Evolutionary conservation across 345 rosid genomes (phyloP).

Genomic region (Pistacia atlantica): DNA sequence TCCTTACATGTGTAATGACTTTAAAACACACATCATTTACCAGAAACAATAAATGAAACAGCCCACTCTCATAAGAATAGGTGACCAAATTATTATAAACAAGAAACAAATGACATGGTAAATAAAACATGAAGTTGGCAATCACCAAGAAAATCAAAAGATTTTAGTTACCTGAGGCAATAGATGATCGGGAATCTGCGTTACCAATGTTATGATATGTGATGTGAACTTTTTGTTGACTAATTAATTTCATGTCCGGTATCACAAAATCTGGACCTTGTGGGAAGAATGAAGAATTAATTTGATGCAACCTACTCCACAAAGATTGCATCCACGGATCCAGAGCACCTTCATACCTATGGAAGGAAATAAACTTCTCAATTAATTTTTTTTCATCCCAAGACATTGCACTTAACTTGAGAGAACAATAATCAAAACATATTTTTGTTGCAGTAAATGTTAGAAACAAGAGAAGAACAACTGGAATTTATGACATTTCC

Average conservation of each 20-base stretch:
- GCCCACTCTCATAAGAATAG: background rate
- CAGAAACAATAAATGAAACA: background rate
- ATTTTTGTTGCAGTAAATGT: background rate
- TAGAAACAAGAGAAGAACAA: no score
- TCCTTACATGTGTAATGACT: background rate
- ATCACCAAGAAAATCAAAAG: background rate
- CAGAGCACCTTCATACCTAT: conserved; percentile 89
- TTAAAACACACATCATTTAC: background rate
- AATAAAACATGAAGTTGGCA: conserved; percentile 8
- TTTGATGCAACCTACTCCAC: conserved; percentile 64
- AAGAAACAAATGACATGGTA: background rate
- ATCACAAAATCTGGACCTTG: conserved; percentile 60
- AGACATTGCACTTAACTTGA: background rate
- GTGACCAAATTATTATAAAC: background rate
- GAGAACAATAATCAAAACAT: background rate
- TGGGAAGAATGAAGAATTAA: conserved; percentile 64
- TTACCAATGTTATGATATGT: conserved; percentile 40
- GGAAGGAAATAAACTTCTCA: conserved; percentile 4
- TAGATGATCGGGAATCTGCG: conserved; percentile 26
- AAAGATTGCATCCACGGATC: conserved; percentile 93
- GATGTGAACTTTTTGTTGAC: conserved; percentile 64
- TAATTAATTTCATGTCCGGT: conserved; percentile 48
- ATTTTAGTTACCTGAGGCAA: conserved; percentile 49
- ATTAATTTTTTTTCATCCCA: background rate
- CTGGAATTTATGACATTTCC: no score